Evolutionary conservation across 352 stramenopile species (phyloP).

Genomic region (Pythium rishiriense): DNA sequence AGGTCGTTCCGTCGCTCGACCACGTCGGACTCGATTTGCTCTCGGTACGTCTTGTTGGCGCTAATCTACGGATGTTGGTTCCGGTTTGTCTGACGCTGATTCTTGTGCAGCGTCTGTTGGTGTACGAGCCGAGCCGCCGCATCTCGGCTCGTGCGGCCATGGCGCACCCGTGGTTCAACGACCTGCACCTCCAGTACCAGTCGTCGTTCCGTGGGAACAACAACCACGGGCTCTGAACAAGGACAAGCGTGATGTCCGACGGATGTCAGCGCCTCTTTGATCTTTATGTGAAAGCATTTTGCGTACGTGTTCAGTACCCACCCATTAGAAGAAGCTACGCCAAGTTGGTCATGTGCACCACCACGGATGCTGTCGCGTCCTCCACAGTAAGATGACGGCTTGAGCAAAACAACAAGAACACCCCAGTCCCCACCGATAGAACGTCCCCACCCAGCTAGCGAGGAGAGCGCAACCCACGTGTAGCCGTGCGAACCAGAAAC

Average conservation of each 20-base stretch:
- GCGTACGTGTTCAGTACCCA: neutral
- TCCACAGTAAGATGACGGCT: too few species aligned
- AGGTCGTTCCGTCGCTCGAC: conserved; percentile 87
- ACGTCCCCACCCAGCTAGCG: too few species aligned
- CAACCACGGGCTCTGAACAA: conserved; percentile 28
- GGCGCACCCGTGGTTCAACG: conserved; percentile 84
- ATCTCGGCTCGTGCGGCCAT: conserved; percentile 83
- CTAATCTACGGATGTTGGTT: too few species aligned
- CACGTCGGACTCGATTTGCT: conserved; percentile 79
- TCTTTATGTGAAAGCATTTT: neutral
- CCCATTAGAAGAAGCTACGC: neutral
- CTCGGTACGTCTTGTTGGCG: conserved; percentile 72
- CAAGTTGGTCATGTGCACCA: too few species aligned
- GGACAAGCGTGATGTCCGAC: neutral
- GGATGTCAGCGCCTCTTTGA: conserved; percentile 5
- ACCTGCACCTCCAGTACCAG: conserved; percentile 71
- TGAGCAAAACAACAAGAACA: too few species aligned
- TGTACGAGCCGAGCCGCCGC: conserved; percentile 76
- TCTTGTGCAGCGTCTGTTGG: conserved; percentile 59
- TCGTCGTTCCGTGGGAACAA: conserved; percentile 65
- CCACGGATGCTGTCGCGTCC: too few species aligned
- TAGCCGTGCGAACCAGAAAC: too few species aligned
- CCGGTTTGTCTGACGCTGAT: conserved; percentile 17
- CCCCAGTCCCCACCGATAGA: too few species aligned
- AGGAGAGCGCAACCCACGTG: too few species aligned